These are phyloP conservation scores for Aspergillus novoparasiticus DNA, from an alignment of 2,329 filamentous ascomycete genomes.

Conservation along the genomic window DNA sequence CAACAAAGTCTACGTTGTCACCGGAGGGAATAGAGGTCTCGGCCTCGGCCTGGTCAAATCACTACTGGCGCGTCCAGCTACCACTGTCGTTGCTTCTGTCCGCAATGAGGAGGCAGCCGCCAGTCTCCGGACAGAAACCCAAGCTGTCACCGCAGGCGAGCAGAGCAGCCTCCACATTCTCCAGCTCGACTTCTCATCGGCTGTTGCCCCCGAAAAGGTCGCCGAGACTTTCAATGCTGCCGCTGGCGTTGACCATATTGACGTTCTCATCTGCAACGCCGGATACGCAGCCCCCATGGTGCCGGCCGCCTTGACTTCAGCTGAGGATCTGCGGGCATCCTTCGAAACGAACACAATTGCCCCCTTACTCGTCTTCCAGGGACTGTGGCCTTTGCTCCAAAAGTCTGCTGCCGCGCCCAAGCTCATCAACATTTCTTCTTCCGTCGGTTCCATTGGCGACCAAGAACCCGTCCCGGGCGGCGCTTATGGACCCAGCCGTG, in stretches of 20 bases:
- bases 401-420: slow-evolving; percentile 17
- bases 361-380: slow-evolving; percentile 31
- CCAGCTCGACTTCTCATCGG: slow-evolving; percentile 25
- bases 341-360: slow-evolving; percentile 38
- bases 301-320: slow-evolving; percentile 48
- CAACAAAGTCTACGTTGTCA: slow-evolving; percentile 33
- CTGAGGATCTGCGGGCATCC: slow-evolving; percentile 18
- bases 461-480: slow-evolving; percentile 25
- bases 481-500: slow-evolving; percentile 27
- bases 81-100: slow-evolving; percentile 27
- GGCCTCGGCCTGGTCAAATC: slow-evolving; percentile 26
- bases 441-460: slow-evolving; percentile 24
- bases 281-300: slow-evolving; percentile 60
- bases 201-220: slow-evolving; percentile 15
- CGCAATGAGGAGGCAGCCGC: slow-evolving; percentile 16
- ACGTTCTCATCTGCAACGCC: slow-evolving; percentile 30
- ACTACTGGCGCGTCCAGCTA: slow-evolving; percentile 24
- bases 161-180: slow-evolving; percentile 22
- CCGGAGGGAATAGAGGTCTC: slow-evolving; percentile 33
- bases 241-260: slow-evolving; percentile 27
- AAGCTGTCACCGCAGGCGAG: background rate
- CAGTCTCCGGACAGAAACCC: slow-evolving; percentile 11
- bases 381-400: slow-evolving; percentile 23
- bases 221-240: slow-evolving; percentile 9
- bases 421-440: slow-evolving; percentile 23